Evolutionary conservation across 2,329 filamentous ascomycete genomes (phyloP), one percentile per base, ranked within the genome.

Genomic region (Verticillium dahliae): DNA sequence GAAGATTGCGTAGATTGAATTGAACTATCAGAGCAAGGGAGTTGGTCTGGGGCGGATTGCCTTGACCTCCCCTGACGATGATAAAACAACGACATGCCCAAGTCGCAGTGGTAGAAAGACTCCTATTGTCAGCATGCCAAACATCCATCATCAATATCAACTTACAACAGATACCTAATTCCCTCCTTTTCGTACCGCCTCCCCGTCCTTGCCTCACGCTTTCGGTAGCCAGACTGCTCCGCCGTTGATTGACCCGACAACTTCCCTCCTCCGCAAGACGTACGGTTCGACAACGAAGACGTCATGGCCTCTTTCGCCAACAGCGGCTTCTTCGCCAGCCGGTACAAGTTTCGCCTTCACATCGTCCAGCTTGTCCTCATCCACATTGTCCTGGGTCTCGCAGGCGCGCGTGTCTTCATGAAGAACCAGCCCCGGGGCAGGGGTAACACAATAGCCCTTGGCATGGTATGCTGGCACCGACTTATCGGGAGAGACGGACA

Each of bases 301-400:
- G 33, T 6, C 37, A 58, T 58, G 56, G 45, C 45, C 45, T 39
- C 56, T 15, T 31, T 58, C 37, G 22, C 38, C 11, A 58, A 58
- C 37, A 37, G n/a, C 38, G 38, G 57, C 39, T 58, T 58, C 57
- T 52, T 52, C 45, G 45, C n/a, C 18, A 52, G 45, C 45, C 45
- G 45, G 45, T 27, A 52, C 45, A 58, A 63, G 62, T 59, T 60
- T 52, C 58, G 58, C 33, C 52, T 65, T 18, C 63, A 65, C 56
- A 57, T 62, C 39, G 14, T 62, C 27, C 62, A 65, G 59, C 56
- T 65, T 11, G 34, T 61, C 5, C 41, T 63, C 39, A 59, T 60
- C 2, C 37, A 52, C 13, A 60, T 39, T 6, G 59, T 62, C 14
- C 39, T 65, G 35, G 52, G 60, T 33, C 27, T 63, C 18, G 45